Base-by-base conservation (phyloP, 331 rosid species). In the Cydonia oblonga region DNA sequence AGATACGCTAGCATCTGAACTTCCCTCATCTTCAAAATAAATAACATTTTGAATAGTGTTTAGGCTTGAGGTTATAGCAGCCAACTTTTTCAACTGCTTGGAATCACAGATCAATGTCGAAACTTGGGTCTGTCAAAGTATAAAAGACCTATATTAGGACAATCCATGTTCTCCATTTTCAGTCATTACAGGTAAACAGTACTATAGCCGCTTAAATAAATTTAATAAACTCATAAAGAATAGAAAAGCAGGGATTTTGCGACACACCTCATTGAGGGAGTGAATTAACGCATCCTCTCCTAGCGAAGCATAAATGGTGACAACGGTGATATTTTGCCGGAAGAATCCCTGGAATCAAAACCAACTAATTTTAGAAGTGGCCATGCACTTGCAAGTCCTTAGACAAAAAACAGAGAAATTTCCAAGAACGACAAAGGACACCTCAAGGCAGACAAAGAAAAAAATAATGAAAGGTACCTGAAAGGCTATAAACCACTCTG, bases 241-340 rank as follows among this genome's bases (percentile, higher is more conserved):
- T 42, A 65, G 73, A 78, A 67, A 77, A 75, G 59, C 58, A 64
- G 57, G 18, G 10, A 33, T 38, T 57, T 60, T 66, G 61, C 18
- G 60, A 68, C 86, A 49, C 56, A 93, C 98, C 98, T 93, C 97
- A 26, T 90, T 89, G 44, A 93, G 96, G 10, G 98, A 87, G 81
- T 93, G 96, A 77, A 93, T 70, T 42, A 93, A 77, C 20, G 98
- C 97, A 20, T 93, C 98, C 75, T 90, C 98, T 2, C 98, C 97
- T 9, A 93, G 86, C 32, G 98, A 87, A 74, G 98, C 88, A 81
- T 93, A 93, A 35, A 93, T 84, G 35, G 98, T 93, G 68, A 89
- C 97, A 61, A 93, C 89, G 11, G 96, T 85, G 62, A 93, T 76
- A 82, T 85, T 81, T 74, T 90, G 96, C 72, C 92, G 85, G 75